Percentiles rank a stretch among this genome's conserved stretches.
These are phyloP conservation scores for Fusarium nygamai DNA, from an alignment of 2,329 filamentous ascomycete species.

Conservation along the genomic window DNA sequence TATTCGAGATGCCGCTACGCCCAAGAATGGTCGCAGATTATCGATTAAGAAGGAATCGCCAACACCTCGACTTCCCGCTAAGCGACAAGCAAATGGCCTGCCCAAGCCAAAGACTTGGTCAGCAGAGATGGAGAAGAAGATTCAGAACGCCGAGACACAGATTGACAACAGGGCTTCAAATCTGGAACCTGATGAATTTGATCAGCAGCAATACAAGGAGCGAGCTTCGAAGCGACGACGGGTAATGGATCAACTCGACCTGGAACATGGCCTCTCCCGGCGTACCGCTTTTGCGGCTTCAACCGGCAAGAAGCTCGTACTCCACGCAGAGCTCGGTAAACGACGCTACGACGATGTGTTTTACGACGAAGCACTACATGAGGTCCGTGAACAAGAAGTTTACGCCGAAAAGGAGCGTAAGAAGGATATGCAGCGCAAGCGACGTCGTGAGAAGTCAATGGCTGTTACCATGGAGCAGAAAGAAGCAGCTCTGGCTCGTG, in stretches of 20 bases:
- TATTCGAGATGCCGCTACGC: conserved; percentile 60
- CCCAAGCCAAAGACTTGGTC: conserved; percentile 74
- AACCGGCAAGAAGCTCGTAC: conserved; percentile 70
- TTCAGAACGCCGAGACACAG: conserved; percentile 51
- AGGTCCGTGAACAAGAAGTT: conserved; percentile 90
- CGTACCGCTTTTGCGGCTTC: conserved; percentile 67
- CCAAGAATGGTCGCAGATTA: conserved; percentile 61
- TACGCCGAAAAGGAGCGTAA: conserved; percentile 98
- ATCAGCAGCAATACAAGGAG: conserved; percentile 62
- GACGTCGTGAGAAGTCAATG: conserved; percentile 94
- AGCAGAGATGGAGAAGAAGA: conserved; percentile 57
- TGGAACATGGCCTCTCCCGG: conserved; percentile 70
- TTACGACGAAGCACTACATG: conserved; percentile 82
- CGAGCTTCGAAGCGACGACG: conserved; percentile 73
- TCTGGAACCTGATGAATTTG: conserved; percentile 55
- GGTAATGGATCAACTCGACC: conserved; percentile 72
- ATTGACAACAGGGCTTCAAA: conserved; percentile 60
- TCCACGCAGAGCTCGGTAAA: conserved; percentile 76
- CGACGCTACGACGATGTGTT: conserved; percentile 80
- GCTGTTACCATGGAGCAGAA: conserved; percentile 92
- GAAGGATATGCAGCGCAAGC: conserved; percentile 99
- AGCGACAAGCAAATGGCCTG: conserved; percentile 69
- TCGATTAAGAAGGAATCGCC: conserved; percentile 61
- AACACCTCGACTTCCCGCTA: conserved; percentile 60
- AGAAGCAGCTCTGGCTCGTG: conserved; percentile 81